Conservation (phyloP, 2,329 filamentous ascomycete genomes). For the Phaeomoniella chlamydospora region DNA sequence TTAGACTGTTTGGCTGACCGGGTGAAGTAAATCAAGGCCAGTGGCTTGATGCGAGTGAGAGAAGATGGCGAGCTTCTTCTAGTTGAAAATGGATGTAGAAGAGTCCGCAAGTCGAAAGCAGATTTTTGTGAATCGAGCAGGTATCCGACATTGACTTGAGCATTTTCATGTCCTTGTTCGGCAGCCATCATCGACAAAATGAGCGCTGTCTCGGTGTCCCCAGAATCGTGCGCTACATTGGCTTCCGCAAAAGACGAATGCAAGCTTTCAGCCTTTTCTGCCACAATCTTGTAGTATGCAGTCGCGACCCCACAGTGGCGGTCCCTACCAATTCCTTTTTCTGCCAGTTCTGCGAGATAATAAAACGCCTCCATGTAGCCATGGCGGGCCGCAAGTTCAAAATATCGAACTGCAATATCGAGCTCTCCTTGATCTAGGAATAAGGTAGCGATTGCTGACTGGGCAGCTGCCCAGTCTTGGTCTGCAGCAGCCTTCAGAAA, state of each 20-base stretch:
- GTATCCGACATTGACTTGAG: constrained; percentile 80
- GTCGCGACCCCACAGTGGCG: constrained; percentile 64
- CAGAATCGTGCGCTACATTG: constrained; percentile 65
- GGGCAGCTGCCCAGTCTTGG: constrained; percentile 64
- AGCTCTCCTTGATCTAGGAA: constrained; percentile 83
- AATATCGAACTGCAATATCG: constrained; percentile 67
- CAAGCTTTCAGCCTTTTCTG: constrained; percentile 56
- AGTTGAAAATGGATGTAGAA: constrained; percentile 39
- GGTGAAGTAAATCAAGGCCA: constrained; percentile 89
- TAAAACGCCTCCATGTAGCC: constrained; percentile 82
- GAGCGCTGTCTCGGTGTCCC: constrained; percentile 66
- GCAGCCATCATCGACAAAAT: constrained; percentile 75
- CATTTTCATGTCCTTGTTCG: constrained; percentile 81
- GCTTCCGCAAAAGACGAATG: constrained; percentile 72
- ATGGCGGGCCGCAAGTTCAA: constrained; percentile 71
- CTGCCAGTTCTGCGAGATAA: constrained; percentile 76
- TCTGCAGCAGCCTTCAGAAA: constrained; percentile 68
- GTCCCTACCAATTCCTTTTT: constrained; percentile 67
- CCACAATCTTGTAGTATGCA: constrained; percentile 68
- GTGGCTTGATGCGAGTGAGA: constrained; percentile 14
- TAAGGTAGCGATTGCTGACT: constrained; percentile 68
- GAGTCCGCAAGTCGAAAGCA: constrained; percentile 38
- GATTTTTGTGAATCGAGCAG: constrained; percentile 64
- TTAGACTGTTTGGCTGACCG: constrained; percentile 87
- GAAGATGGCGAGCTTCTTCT: constrained; percentile 3